These are phyloP conservation scores for Pyrenophora graminea DNA, from an alignment of 2,329 filamentous ascomycete genomes.

Conservation along the genomic window DNA sequence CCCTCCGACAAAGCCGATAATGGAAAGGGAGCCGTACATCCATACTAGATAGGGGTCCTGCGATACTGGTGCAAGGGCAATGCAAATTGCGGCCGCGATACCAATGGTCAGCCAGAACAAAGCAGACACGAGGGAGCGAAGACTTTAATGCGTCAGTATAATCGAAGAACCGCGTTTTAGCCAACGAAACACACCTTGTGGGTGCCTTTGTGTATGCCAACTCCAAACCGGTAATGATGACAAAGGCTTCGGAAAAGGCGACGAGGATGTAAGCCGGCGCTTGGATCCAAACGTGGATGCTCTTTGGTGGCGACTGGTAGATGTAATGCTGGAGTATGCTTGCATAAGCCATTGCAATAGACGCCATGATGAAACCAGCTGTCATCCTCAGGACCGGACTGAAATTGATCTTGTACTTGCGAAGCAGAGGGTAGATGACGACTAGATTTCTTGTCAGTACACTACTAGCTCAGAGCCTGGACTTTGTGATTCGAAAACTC, in stretches of 20 bases:
- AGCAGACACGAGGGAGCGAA: constrained; percentile 37
- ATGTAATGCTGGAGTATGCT: constrained; percentile 34
- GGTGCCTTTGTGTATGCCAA: constrained; percentile 49
- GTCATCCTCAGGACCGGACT: constrained; percentile 30
- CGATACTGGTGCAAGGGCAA: constrained; percentile 34
- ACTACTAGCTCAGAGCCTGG: neutral
- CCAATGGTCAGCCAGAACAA: constrained; percentile 32
- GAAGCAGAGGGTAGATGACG: constrained; percentile 25
- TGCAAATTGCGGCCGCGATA: constrained; percentile 31
- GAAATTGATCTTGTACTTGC: constrained; percentile 22
- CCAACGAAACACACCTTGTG: constrained; percentile 3
- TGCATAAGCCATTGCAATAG: constrained; percentile 29
- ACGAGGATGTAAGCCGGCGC: constrained; percentile 44
- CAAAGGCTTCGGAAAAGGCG: constrained; percentile 49
- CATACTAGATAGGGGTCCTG: constrained; percentile 31
- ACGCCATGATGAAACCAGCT: constrained; percentile 27
- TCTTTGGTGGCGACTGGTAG: constrained; percentile 38
- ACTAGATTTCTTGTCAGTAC: neutral
- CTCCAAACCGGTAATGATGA: constrained; percentile 47
- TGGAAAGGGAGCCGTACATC: constrained; percentile 20
- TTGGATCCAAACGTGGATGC: constrained; percentile 46
- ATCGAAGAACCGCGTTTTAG: too few relatives aligned
- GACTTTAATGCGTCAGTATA: neutral
- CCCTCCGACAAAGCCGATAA: constrained; percentile 15
- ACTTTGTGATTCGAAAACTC: neutral